Conservation (phyloP, 805 yeast genomes). For the Ogataea thermomethanolica region DNA sequence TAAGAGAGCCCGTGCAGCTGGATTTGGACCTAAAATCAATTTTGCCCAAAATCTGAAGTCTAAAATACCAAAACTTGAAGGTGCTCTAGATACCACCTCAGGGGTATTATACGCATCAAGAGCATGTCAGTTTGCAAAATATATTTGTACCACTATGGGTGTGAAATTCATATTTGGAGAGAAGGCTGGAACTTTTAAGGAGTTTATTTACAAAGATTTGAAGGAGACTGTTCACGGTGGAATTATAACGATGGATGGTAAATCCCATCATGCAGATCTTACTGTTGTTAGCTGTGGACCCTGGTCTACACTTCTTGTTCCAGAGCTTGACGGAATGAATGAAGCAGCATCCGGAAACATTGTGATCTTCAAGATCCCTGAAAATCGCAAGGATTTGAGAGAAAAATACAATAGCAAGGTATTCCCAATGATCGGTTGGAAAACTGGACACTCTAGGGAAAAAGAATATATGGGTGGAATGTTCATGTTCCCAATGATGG, state of each 20-base stretch:
- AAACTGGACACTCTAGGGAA: conserved; percentile 31
- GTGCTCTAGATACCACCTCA: conserved; percentile 31
- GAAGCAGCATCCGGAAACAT: conserved; percentile 39
- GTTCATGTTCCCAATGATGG: conserved; percentile 34
- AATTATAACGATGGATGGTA: conserved; percentile 27
- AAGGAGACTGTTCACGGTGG: conserved; percentile 27
- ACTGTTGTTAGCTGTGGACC: conserved; percentile 32
- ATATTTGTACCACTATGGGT: conserved; percentile 28
- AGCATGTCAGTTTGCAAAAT: conserved; percentile 31
- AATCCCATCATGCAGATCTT: conserved; percentile 23
- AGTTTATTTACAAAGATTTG: conserved; percentile 18
- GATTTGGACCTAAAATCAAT: conserved; percentile 27
- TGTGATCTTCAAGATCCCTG: conserved; percentile 35
- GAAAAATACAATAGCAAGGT: conserved; percentile 33
- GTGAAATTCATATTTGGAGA: conserved; percentile 35
- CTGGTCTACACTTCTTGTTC: conserved; percentile 31
- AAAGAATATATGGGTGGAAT: conserved; percentile 32
- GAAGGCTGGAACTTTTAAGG: conserved; percentile 28
- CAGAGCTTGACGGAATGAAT: conserved; percentile 35
- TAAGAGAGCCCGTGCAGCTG: conserved; percentile 31
- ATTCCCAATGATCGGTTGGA: conserved; percentile 37
- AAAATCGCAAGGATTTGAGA: conserved; percentile 31
- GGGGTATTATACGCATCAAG: conserved; percentile 36
- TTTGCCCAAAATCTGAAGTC: conserved; percentile 18
- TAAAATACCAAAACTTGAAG: conserved; percentile 18